These are phyloP conservation scores for Melastoma candidum DNA, from an alignment of 441 rosid species.

Conservation along the genomic window DNA sequence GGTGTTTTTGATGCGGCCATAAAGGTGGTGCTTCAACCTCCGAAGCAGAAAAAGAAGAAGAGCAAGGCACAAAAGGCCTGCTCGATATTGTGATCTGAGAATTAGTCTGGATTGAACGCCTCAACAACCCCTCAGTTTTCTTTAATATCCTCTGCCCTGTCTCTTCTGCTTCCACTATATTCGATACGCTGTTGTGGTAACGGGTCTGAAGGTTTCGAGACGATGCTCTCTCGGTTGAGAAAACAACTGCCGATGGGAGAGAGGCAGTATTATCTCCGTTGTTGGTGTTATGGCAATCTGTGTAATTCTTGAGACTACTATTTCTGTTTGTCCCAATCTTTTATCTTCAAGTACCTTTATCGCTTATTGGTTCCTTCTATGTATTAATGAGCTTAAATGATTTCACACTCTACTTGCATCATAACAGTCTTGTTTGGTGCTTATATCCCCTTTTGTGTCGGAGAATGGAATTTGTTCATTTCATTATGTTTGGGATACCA, in stretches of 20 bases:
- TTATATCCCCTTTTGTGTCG: too few species aligned
- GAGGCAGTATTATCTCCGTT: slow-evolving; percentile 7
- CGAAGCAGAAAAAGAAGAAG: slow-evolving; percentile 84
- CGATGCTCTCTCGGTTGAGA: too few species aligned
- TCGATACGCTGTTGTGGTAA: slow-evolving; percentile 20
- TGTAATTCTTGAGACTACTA: slow-evolving; percentile 20
- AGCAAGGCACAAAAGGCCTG: slow-evolving; percentile 58
- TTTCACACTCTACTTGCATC: slow-evolving; percentile 17
- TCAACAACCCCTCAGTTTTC: slow-evolving; percentile 15
- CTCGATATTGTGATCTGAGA: slow-evolving; percentile 49
- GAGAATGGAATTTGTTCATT: too few species aligned
- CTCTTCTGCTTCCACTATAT: slow-evolving; percentile 19
- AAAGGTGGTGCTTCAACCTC: slow-evolving; percentile 72
- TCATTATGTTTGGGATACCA: too few species aligned
- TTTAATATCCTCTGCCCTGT: slow-evolving; percentile 4
- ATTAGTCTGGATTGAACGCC: slow-evolving; percentile 16
- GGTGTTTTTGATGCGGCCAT: slow-evolving; percentile 72
- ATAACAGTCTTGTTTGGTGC: too few species aligned
- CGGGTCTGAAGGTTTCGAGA: neutral
- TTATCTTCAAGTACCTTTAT: slow-evolving; percentile 18
- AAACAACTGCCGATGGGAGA: too few species aligned
- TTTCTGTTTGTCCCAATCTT: slow-evolving; percentile 18
- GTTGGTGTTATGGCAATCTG: slow-evolving; percentile 24
- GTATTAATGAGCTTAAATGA: slow-evolving; percentile 28
- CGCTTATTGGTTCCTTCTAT: slow-evolving; percentile 22